These are phyloP conservation scores for Penicillium decumbens DNA, from an alignment of 2,329 filamentous ascomycete species.

Conservation along the genomic window DNA sequence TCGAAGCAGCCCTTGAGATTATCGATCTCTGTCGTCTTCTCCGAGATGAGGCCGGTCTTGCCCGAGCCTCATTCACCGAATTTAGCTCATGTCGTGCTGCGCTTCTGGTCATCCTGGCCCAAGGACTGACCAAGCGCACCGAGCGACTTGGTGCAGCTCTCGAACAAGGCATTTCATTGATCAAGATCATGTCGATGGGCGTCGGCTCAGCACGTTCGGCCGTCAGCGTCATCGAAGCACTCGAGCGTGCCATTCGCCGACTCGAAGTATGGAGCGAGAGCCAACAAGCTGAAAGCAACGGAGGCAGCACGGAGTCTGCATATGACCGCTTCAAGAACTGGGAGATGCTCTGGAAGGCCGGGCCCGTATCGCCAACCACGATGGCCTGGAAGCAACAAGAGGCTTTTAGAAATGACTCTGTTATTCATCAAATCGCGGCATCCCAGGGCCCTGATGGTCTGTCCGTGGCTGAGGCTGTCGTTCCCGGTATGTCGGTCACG, in stretches of 20 bases:
- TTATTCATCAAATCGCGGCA: slow-evolving; percentile 7
- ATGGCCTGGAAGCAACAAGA: slow-evolving; percentile 26
- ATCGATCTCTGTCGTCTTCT: slow-evolving; percentile 50
- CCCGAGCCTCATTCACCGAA: slow-evolving; percentile 53
- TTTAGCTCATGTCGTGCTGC: slow-evolving; percentile 55
- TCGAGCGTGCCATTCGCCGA: slow-evolving; percentile 47
- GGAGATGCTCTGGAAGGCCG: slow-evolving; percentile 49
- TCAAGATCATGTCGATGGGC: slow-evolving; percentile 52
- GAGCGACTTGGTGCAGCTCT: slow-evolving; percentile 45
- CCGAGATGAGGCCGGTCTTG: slow-evolving; percentile 50
- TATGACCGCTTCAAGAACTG: slow-evolving; percentile 52
- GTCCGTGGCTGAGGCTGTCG: slow-evolving; percentile 10
- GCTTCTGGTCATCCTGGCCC: slow-evolving; percentile 46
- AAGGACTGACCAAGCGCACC: slow-evolving; percentile 39
- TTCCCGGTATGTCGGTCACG: slow-evolving; percentile 23
- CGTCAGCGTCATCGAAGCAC: slow-evolving; percentile 51
- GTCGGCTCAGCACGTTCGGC: slow-evolving; percentile 52
- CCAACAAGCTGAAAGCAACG: slow-evolving; percentile 27
- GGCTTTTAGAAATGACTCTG: slow-evolving; percentile 9
- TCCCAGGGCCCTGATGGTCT: slow-evolving; percentile 9
- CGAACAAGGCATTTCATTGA: slow-evolving; percentile 49
- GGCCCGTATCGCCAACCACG: slow-evolving; percentile 33
- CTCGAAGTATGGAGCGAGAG: slow-evolving; percentile 44
- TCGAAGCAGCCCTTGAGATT: slow-evolving; percentile 50
- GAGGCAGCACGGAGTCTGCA: slow-evolving; percentile 44